These are phyloP conservation scores for Penicillium sp. DNA, from an alignment of 2,329 filamentous ascomycete genomes.

Conservation along the genomic window DNA sequence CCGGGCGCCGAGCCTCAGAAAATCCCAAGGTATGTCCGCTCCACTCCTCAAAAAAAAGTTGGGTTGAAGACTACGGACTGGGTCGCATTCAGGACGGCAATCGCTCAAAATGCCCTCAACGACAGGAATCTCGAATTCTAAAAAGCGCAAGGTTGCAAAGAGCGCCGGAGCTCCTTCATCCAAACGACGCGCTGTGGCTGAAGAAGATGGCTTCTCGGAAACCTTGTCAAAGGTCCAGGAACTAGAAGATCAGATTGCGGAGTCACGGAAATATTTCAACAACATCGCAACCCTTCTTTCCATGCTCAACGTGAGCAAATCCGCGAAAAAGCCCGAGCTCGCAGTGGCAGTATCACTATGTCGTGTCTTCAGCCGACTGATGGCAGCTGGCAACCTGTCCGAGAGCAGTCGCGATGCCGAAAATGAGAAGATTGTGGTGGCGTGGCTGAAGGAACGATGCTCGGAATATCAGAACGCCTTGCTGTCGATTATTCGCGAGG, in stretches of 20 bases:
- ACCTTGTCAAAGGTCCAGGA: conserved; percentile 61
- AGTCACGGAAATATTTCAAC: conserved; percentile 87
- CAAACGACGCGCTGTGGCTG: conserved; percentile 42
- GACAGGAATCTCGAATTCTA: conserved; percentile 25
- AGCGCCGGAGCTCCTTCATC: conserved; percentile 34
- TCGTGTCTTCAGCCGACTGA: conserved; percentile 74
- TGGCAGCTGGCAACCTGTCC: conserved; percentile 65
- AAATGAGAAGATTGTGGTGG: conserved; percentile 66
- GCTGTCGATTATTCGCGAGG: conserved; percentile 53
- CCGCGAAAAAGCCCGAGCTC: conserved; percentile 53
- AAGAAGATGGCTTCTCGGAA: conserved; percentile 47
- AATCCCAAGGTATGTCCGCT: conserved; percentile 9
- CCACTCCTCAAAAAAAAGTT: conserved; percentile 15
- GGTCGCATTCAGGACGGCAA: conserved; percentile 3
- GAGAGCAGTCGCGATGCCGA: conserved; percentile 61
- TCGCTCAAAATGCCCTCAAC: conserved; percentile 24
- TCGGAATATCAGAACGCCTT: conserved; percentile 63
- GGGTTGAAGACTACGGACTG: conserved; percentile 10
- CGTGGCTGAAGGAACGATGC: conserved; percentile 72
- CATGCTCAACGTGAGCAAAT: conserved; percentile 48
- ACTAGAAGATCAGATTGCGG: conserved; percentile 73
- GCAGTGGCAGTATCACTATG: conserved; percentile 75
- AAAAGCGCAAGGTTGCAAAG: conserved; percentile 38
- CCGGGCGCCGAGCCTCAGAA: conserved; percentile 26
- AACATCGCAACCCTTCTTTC: conserved; percentile 71